Conservation (phyloP, 164 flowering plant genomes). For the Umbellularia californica region DNA sequence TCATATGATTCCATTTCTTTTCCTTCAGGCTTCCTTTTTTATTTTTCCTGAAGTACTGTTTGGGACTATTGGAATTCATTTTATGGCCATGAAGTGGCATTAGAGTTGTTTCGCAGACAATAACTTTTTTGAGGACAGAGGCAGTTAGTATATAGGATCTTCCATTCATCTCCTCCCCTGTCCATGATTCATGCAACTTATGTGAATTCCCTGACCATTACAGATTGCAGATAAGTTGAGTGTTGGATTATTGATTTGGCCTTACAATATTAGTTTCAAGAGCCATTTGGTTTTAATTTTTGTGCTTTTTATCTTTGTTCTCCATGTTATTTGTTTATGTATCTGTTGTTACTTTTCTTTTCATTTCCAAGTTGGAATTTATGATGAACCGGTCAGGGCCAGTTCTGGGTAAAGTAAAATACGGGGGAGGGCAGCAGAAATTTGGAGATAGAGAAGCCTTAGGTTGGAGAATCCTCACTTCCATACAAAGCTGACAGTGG, state of each 20-base stretch:
- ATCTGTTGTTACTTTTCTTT: too few species aligned
- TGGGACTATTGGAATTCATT: background rate
- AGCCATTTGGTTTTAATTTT: background rate
- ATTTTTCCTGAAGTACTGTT: background rate
- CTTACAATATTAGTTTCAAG: background rate
- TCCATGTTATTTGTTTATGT: background rate
- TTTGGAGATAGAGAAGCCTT: too few species aligned
- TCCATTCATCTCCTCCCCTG: background rate
- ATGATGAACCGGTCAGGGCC: too few species aligned
- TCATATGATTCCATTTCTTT: background rate
- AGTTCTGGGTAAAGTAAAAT: too few species aligned
- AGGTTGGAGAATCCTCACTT: too few species aligned
- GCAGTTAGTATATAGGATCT: background rate
- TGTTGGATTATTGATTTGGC: background rate
- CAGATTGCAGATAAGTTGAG: background rate
- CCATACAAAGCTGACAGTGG: too few species aligned
- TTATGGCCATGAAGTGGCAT: background rate
- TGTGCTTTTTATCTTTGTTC: background rate
- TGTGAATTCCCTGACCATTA: background rate
- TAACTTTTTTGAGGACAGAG: background rate
- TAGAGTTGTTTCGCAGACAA: conserved; percentile 1
- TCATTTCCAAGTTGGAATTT: background rate
- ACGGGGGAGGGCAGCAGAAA: too few species aligned
- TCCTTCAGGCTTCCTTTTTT: background rate
- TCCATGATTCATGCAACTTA: background rate